Evolutionary conservation across 2,329 filamentous ascomycete genomes (phyloP).

Genomic region (Samsoniella hepiali): DNA sequence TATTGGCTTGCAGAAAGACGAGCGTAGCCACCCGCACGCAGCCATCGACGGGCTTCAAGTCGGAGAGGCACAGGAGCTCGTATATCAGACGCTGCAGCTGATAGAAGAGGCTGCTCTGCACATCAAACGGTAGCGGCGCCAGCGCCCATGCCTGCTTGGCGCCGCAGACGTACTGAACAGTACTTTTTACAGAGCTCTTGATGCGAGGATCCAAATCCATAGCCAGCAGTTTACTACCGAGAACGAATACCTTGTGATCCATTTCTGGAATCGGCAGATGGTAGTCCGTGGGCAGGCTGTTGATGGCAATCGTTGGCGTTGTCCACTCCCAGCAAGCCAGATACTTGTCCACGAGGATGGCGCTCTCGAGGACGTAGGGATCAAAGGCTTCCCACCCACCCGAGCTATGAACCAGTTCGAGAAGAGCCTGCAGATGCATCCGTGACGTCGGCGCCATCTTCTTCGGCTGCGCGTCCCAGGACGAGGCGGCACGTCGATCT

Average conservation of each 20-base stretch:
- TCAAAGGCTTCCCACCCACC: too few species aligned
- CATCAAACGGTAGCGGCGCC: neutral
- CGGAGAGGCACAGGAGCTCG: neutral
- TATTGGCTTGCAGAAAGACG: neutral
- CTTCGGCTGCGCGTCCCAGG: too few species aligned
- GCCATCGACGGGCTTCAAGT: neutral
- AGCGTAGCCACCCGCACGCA: neutral
- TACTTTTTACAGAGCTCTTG: neutral
- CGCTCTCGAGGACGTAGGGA: too few species aligned
- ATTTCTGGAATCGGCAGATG: too few species aligned
- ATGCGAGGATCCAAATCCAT: neutral
- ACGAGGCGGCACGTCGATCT: too few species aligned
- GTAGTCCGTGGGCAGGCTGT: too few species aligned
- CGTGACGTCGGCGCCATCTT: too few species aligned
- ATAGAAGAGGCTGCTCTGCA: neutral
- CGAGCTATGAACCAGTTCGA: too few species aligned
- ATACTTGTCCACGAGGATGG: too few species aligned
- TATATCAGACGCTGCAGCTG: neutral
- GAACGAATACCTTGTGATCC: neutral
- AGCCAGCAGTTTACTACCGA: neutral
- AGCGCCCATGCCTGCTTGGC: neutral
- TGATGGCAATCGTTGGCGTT: too few species aligned
- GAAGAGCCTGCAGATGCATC: too few species aligned
- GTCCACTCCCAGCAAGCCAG: too few species aligned
- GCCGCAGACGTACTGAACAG: neutral